Conservation (phyloP, 2,329 filamentous ascomycete genomes). For the Penicillium sp. region DNA sequence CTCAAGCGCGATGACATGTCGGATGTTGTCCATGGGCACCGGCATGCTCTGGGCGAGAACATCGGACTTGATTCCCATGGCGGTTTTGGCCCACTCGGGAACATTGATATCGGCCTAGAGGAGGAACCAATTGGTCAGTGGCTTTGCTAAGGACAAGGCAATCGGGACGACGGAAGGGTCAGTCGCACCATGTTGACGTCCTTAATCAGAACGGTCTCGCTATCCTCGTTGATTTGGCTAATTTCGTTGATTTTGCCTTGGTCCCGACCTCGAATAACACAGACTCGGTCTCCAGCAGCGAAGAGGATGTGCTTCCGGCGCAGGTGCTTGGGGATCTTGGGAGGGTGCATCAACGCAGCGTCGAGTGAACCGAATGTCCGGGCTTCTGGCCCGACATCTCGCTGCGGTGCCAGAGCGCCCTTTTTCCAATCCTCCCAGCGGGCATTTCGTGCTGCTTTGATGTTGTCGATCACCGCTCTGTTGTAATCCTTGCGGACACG, state of each 20-base stretch:
- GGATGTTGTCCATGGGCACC: conserved; percentile 68
- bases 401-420: conserved; percentile 73
- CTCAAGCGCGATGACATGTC: conserved; percentile 73
- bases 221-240: conserved; percentile 52
- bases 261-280: conserved; percentile 72
- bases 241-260: conserved; percentile 82
- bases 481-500: conserved; percentile 33
- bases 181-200: conserved; percentile 59
- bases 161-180: neutral
- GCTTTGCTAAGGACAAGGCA: neutral
- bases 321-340: conserved; percentile 42
- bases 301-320: conserved; percentile 58
- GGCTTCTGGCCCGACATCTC: conserved; percentile 61
- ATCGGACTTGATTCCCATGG: conserved; percentile 40
- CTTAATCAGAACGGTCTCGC: conserved; percentile 60
- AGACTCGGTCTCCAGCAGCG: conserved; percentile 71
- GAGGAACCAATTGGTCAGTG: conserved; percentile 8
- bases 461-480: conserved; percentile 34
- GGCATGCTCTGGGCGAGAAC: conserved; percentile 53
- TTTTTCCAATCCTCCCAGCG: conserved; percentile 74
- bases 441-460: conserved; percentile 53
- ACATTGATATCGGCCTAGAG: conserved; percentile 43
- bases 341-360: conserved; percentile 33
- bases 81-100: conserved; percentile 36
- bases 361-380: conserved; percentile 60